Base-by-base conservation (phyloP, 2,329 filamentous ascomycete species). In the Pseudocercospora eumusae region DNA sequence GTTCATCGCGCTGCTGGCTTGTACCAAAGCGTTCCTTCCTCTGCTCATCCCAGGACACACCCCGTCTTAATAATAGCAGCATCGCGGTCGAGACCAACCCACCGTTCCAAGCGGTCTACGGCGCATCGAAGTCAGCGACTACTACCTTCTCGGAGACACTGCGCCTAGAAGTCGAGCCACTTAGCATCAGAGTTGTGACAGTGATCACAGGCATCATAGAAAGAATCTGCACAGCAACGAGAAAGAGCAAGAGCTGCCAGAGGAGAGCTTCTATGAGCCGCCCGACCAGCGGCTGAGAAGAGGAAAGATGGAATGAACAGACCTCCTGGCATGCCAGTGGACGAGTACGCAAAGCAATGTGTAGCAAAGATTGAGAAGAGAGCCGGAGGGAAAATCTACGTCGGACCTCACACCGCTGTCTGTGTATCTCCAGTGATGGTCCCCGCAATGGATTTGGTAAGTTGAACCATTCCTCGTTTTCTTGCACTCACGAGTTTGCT, bases 1-100 rank as follows among this genome's bases (percentile, higher is more conserved):
- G 62, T 68, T 84, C 25, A 79, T 78, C 36, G 82, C 83, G 0
- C 72, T 67, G 0, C 67, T 73, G 56, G 63, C 68, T 3, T 60
- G 71, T 18, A 69, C 65, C 4, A 69, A 73, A 44, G 68, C 77
- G 0, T 84, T 85, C 63, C 68, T 85, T 11, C 80, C 81, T 0
- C 60, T 81, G 21, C 63, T 84, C 20, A 27, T 61, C 31, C 50
- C 28, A n/a, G 45, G 44, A 18, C 27, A 44, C 7, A 49, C 10
- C 31, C 62, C 9, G 57, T 36, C 2, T 61, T 13, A 66, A 65
- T 55, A 65, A 64, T 15, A 62, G 58, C 21, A 62, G 62, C 18
- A 64, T 64, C 27, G 59, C 63, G 31, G 64, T 59, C 40, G 61
- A 63, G 20, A 60, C 54, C 4, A 65, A 63, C 33, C 58, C 63